These are phyloP conservation scores for Botryotinia calthae DNA, from an alignment of 2,329 filamentous ascomycete genomes.

Conservation along the genomic window DNA sequence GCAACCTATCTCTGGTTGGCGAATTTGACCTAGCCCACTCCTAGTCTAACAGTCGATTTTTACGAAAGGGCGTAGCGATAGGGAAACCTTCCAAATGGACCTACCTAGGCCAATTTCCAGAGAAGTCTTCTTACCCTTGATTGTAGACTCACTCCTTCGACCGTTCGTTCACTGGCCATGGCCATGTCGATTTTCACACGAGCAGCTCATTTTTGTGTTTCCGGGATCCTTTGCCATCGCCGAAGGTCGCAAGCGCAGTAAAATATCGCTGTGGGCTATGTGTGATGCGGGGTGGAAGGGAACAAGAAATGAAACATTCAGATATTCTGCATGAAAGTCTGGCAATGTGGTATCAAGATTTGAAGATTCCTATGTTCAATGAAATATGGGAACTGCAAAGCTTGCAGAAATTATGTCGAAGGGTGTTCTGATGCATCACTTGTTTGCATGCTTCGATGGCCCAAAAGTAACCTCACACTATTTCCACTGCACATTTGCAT, in stretches of 20 bases:
- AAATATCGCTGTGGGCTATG: background rate
- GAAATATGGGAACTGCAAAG: conserved; percentile 9
- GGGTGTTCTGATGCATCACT: conserved; percentile 14
- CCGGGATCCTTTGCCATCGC: background rate
- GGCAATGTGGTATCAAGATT: conserved; percentile 12
- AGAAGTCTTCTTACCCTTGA: background rate
- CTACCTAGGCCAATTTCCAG: background rate
- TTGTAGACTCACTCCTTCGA: background rate
- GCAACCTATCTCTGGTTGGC: too few relatives aligned
- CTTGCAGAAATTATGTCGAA: conserved; percentile 3
- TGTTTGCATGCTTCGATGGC: conserved; percentile 6
- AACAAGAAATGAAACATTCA: background rate
- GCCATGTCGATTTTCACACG: background rate
- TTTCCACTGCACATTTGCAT: conserved; percentile 1
- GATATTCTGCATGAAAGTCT: background rate
- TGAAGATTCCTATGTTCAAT: conserved; percentile 11
- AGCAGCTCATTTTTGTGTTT: background rate
- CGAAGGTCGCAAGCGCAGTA: background rate
- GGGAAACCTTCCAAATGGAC: background rate
- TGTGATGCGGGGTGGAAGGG: background rate
- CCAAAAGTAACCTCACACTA: background rate
- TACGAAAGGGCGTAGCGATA: background rate
- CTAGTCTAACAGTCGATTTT: background rate
- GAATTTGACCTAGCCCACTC: background rate
- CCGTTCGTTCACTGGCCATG: background rate